Conservation (phyloP, 2,329 filamentous ascomycete species). For the Fusarium pseudocircinatum region DNA sequence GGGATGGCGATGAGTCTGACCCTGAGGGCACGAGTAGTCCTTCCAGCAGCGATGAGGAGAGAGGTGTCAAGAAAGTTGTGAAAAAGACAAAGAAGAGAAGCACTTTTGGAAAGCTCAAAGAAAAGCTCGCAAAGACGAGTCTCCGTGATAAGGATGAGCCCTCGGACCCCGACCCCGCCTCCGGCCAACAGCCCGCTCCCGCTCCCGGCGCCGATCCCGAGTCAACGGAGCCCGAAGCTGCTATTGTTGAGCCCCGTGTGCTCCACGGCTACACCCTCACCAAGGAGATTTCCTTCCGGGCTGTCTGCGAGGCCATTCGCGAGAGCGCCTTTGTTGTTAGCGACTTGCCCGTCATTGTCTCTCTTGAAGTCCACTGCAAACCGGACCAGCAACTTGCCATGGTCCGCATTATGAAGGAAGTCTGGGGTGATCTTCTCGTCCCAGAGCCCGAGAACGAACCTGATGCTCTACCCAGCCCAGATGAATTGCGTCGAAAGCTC, state of each 20-base stretch:
- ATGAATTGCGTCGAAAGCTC: slow-evolving; percentile 78
- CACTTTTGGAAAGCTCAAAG: slow-evolving; percentile 71
- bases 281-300: slow-evolving; percentile 85
- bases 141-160: slow-evolving; percentile 50
- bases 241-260: slow-evolving; percentile 75
- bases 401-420: slow-evolving; percentile 89
- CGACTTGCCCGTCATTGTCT: slow-evolving; percentile 90
- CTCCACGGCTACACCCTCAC: slow-evolving; percentile 92
- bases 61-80: slow-evolving; percentile 59
- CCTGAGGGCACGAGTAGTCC: slow-evolving; percentile 54
- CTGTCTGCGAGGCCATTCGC: slow-evolving; percentile 83
- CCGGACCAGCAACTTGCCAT: slow-evolving; percentile 86
- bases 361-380: slow-evolving; percentile 88
- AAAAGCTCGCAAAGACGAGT: slow-evolving; percentile 62
- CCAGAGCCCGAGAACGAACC: slow-evolving; percentile 60
- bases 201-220: slow-evolving; percentile 6
- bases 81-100: slow-evolving; percentile 63
- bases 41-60: slow-evolving; percentile 59
- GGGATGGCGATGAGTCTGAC: slow-evolving; percentile 85
- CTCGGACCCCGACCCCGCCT: neutral
- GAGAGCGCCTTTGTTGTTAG: slow-evolving; percentile 80
- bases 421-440: slow-evolving; percentile 80
- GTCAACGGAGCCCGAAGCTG: slow-evolving; percentile 39
- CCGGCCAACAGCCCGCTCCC: slow-evolving; percentile 4
- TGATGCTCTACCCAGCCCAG: slow-evolving; percentile 71